These are phyloP conservation scores for Halophytophthora polymorphica DNA, from an alignment of 352 stramenopile species.

Conservation along the genomic window DNA sequence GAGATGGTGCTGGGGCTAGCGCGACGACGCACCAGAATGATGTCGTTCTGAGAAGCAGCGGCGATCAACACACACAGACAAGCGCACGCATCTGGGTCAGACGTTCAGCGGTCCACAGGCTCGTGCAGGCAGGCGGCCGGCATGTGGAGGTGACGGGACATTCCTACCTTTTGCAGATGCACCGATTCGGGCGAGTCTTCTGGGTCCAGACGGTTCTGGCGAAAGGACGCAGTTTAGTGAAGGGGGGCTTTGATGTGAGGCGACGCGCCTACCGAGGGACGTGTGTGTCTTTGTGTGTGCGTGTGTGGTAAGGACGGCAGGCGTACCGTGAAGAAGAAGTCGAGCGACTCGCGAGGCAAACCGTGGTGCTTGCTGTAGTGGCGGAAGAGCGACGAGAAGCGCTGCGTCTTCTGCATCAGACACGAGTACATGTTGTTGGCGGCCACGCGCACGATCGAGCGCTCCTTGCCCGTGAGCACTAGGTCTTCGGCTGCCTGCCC, in stretches of 20 bases:
- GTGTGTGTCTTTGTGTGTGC: no score
- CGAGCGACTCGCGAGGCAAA: conserved; percentile 94
- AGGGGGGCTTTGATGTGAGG: no score
- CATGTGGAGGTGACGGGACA: neutral
- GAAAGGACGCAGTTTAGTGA: neutral
- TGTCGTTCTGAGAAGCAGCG: conserved; percentile 57
- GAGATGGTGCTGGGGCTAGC: conserved; percentile 32
- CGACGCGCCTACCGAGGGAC: no score
- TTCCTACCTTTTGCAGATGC: conserved; percentile 72
- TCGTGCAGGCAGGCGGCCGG: neutral
- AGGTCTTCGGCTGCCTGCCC: conserved; percentile 71
- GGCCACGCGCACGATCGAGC: conserved; percentile 78
- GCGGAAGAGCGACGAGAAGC: conserved; percentile 96
- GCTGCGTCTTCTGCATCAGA: conserved; percentile 98
- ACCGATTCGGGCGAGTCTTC: conserved; percentile 85
- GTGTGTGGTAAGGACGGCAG: no score
- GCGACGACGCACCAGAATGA: conserved; percentile 76
- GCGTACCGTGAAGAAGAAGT: conserved; percentile 95
- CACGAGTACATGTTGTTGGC: conserved; percentile 92
- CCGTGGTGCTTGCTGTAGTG: conserved; percentile 99
- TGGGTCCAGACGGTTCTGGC: conserved; percentile 68
- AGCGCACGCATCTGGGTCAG: no score
- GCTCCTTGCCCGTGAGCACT: conserved; percentile 71
- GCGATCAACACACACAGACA: neutral
- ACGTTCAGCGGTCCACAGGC: no score